A percentile compares a stretch with the other conserved stretches of the same genome.
Conservation (phyloP, 148 eudicot species). For the Rhododendron henanense region DNA sequence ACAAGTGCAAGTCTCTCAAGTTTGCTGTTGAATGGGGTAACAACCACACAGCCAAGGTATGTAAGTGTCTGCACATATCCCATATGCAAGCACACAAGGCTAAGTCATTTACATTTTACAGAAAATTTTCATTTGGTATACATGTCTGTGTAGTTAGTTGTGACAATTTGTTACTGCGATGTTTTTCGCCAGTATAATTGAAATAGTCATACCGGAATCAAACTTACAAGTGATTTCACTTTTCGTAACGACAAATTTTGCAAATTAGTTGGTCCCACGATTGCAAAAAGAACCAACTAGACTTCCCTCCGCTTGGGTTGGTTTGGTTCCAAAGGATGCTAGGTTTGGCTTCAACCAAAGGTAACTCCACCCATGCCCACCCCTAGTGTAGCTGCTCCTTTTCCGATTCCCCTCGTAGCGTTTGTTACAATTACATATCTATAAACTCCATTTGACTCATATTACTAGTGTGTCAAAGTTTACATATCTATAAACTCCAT, state of each 20-base stretch:
- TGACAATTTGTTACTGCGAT: neutral
- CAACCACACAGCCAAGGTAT: constrained; percentile 46
- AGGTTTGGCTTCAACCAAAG: neutral
- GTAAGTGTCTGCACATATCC: neutral
- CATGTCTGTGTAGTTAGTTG: neutral
- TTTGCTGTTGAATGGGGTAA: constrained; percentile 70
- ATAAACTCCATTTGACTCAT: too few relatives aligned
- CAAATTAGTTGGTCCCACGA: too few relatives aligned
- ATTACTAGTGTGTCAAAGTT: too few relatives aligned
- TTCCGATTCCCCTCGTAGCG: too few relatives aligned
- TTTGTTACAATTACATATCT: too few relatives aligned
- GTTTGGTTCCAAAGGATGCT: neutral
- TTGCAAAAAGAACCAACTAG: too few relatives aligned
- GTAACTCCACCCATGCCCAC: neutral
- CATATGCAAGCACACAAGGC: neutral
- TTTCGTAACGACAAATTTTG: neutral
- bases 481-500: too few relatives aligned
- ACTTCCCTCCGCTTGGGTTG: too few relatives aligned
- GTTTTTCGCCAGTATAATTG: neutral
- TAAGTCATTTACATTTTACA: neutral
- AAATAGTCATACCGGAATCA: neutral
- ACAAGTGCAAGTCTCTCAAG: constrained; percentile 49
- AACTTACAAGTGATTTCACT: neutral
- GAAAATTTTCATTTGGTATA: neutral
- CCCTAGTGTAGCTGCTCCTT: too few relatives aligned